Percentiles rank a stretch among this genome's conserved stretches.
phyloP scores from a whole-genome alignment of 768 basidiomycete genomes.

The Mycena belliarum region DNA sequence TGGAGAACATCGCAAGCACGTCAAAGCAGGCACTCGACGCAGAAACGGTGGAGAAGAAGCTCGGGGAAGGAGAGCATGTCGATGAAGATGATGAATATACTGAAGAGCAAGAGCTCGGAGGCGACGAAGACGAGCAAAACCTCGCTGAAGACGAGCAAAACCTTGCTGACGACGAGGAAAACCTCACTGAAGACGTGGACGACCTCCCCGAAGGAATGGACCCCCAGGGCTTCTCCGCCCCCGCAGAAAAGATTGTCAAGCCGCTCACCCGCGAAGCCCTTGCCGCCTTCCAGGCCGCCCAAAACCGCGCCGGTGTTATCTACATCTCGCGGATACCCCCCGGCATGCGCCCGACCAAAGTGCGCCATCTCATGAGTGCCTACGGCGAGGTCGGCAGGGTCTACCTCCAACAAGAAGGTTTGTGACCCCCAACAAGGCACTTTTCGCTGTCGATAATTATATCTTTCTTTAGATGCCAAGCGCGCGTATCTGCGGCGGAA shows the following conservation, averaged over 20 bases:
- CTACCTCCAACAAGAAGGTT: slow-evolving; percentile 94
- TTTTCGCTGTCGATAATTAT: too few species aligned
- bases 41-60: not conserved
- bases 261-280: slow-evolving; percentile 76
- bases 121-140: too few species aligned
- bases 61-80: too few species aligned
- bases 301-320: slow-evolving; percentile 79
- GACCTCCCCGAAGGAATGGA: slow-evolving; percentile 53
- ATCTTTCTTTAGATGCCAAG: slow-evolving; percentile 84
- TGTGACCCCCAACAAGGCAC: too few species aligned
- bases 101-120: too few species aligned
- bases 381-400: slow-evolving; percentile 92
- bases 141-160: too few species aligned
- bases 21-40: not conserved
- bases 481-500: slow-evolving; percentile 83
- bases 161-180: not conserved
- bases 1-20: slow-evolving; percentile 11
- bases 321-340: slow-evolving; percentile 97
- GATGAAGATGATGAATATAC: too few species aligned
- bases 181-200: not conserved
- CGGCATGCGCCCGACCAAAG: slow-evolving; percentile 96
- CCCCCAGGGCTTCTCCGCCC: slow-evolving; percentile 58
- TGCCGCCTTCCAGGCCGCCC: slow-evolving; percentile 70
- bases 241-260: slow-evolving; percentile 60
- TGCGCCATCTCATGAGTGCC: slow-evolving; percentile 87